These are phyloP conservation scores for Metarhizium anisopliae DNA, from an alignment of 2,329 filamentous ascomycete genomes.

Conservation along the genomic window DNA sequence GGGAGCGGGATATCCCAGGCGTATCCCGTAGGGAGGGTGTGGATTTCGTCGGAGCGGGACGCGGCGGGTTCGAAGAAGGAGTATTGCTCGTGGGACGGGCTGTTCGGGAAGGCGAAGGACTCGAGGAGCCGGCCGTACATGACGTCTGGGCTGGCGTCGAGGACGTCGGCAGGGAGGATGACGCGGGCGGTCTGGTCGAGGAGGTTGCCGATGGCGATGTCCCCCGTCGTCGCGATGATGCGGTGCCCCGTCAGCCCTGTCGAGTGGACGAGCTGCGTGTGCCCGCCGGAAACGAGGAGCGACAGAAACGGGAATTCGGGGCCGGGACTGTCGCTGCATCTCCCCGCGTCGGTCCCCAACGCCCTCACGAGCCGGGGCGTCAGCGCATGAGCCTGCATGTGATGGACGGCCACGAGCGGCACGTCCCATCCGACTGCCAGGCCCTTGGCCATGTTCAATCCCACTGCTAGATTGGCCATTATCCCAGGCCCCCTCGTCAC, in stretches of 20 bases:
- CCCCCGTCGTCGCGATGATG: constrained; percentile 63
- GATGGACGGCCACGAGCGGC: constrained; percentile 79
- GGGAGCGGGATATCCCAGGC: constrained; percentile 63
- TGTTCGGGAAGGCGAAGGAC: constrained; percentile 59
- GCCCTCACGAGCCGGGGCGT: constrained; percentile 71
- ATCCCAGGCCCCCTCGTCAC: constrained; percentile 90
- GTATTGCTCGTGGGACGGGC: constrained; percentile 24
- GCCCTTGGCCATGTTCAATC: constrained; percentile 79
- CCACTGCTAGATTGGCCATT: constrained; percentile 66
- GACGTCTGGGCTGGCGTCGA: constrained; percentile 48
- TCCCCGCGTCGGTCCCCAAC: constrained; percentile 28
- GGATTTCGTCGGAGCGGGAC: constrained; percentile 49
- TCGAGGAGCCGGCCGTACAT: constrained; percentile 81
- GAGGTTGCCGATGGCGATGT: constrained; percentile 82
- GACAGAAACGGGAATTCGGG: constrained; percentile 78
- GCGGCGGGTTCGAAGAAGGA: constrained; percentile 48
- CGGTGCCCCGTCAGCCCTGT: constrained; percentile 57
- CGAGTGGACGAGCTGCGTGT: constrained; percentile 79
- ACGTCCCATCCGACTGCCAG: constrained; percentile 75
- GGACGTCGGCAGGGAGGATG: constrained; percentile 55
- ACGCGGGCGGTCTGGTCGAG: constrained; percentile 79
- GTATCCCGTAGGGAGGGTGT: constrained; percentile 28
- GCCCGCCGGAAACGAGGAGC: constrained; percentile 83
- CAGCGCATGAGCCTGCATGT: constrained; percentile 95
- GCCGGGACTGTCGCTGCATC: constrained; percentile 8